phyloP scores from a whole-genome alignment of 768 basidiomycete genomes.

The Phylloporus scabripes region DNA sequence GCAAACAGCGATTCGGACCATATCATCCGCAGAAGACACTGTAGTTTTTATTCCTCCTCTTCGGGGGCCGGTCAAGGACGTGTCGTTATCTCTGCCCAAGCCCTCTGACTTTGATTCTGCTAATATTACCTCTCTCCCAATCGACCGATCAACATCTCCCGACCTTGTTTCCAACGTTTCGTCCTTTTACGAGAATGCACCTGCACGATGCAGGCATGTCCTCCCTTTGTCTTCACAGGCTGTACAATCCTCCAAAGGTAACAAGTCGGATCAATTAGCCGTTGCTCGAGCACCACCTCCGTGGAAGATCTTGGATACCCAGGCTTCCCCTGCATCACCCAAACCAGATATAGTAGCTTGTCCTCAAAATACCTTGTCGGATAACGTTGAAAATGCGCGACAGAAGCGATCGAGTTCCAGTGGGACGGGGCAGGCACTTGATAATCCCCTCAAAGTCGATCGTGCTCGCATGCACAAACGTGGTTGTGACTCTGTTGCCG shows the following conservation, averaged over 20 bases:
- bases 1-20: slow-evolving; percentile 1
- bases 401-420: not conserved
- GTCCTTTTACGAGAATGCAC: slow-evolving; percentile 16
- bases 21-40: slow-evolving; percentile 7
- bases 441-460: slow-evolving; percentile 14
- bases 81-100: not conserved
- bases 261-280: slow-evolving; percentile 21
- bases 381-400: not conserved
- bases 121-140: not conserved
- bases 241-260: slow-evolving; percentile 10
- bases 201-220: not conserved
- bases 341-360: not conserved
- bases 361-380: not conserved
- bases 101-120: not conserved
- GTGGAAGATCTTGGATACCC: slow-evolving; percentile 15
- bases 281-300: slow-evolving; percentile 24
- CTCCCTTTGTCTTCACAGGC: slow-evolving; percentile 20
- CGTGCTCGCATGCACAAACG: slow-evolving; percentile 25
- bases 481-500: slow-evolving; percentile 14
- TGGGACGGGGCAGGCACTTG: slow-evolving; percentile 4
- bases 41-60: slow-evolving; percentile 19
- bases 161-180: slow-evolving; percentile 5
- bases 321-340: not conserved
- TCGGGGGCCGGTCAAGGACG: slow-evolving; percentile 2
- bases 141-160: not conserved